Evolutionary conservation across 495 filamentous ascomycete genomes (phyloP), one percentile per base, ranked within the genome.

Genomic region (Symbiotaphrina buchneri): DNA sequence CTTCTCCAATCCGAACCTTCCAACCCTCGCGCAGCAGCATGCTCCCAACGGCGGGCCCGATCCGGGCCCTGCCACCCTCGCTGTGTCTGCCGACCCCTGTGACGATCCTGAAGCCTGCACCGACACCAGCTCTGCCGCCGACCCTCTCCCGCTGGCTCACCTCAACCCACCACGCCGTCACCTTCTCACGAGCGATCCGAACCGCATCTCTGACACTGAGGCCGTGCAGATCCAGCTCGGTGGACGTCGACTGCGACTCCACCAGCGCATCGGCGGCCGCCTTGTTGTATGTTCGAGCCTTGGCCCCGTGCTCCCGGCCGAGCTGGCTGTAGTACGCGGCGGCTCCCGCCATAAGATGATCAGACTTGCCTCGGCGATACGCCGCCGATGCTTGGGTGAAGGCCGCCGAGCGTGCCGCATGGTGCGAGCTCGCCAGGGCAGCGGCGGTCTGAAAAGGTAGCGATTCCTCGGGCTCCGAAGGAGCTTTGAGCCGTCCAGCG

Each of bases 11-110:
- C 47, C 81, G 63, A 19, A 90, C 56, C 38, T 65, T 74, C 87
- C 87, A 97, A 0, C 80, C 82, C 33, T 85, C 77, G 22, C 59
- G 59, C 28, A 66, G 55, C 32, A 97, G 47, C 54, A 74, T 74
- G 44, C 62, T 75, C 31, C 55, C 68, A 1, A 97, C 82, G n/a
- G 78, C 75, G 21, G 76, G 78, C 2, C 80, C 71, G 16, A 97
- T 40, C 35, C 66, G 71, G 1, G 70, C 71, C 19, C 59, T 71
- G 0, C 84, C 81, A 24, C 71, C 70, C n/a, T 64, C 62, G 30
- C 69, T 82, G 45, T 97, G 87, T 20, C 55, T 53, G 4, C 87
- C 87, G 3, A 68, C 30, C 2, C 87, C 87, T 0, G 81, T 91
- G 16, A 97, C 59, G 16, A 97, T 74, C 23, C 60, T 63, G 39